Evolutionary conservation across 164 flowering plant species (phyloP), one percentile per base, ranked within the genome.

Genomic region (Vitis rotundifolia): DNA sequence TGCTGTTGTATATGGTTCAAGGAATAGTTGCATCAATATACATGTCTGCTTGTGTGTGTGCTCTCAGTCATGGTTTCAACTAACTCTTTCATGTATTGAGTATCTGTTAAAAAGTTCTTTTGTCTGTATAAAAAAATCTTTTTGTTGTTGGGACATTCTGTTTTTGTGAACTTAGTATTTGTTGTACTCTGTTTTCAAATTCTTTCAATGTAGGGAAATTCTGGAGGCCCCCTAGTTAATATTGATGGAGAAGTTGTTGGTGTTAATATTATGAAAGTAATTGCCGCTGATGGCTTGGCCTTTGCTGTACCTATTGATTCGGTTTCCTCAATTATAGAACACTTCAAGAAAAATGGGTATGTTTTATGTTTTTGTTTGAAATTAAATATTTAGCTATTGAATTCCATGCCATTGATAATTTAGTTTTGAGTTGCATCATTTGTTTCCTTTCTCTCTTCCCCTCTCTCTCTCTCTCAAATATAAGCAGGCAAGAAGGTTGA

Each of bases 211-310:
- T 64, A 94, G 98, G 98, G 98, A 55, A 94, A 89, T 75, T 93
- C 98, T 63, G 98, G 98, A 16, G 98, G 98, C 3, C 98, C 98
- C 18, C 93, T 94, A 70, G 94, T 90, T 63, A 92, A 92, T 77
- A 79, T 90, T 76, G 96, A 94, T 77, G 98, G 98, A 68, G 98
- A 94, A 83, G 86, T 94, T 66, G 77, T 94, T 31, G 98, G 98
- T 63, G 89, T 94, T 53, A 92, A 94, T 76, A 83, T 80, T 37
- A 82, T 94, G 93, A 91, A 94, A 81, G 82, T 85, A 18, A 9
- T 68, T 44, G 89, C 81, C 64, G 97, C 97, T 58, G 90, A 87
- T 83, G 97, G 98, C 59, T 75, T 94, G 76, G 68, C 90, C 64
- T 92, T 92, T 84, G 80, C 97, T 58, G 92, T 94, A 22, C 97